Evolutionary conservation across 192 early-diverging fungal species (phyloP).

Genomic region (Gryganskiella cystojenkinii): DNA sequence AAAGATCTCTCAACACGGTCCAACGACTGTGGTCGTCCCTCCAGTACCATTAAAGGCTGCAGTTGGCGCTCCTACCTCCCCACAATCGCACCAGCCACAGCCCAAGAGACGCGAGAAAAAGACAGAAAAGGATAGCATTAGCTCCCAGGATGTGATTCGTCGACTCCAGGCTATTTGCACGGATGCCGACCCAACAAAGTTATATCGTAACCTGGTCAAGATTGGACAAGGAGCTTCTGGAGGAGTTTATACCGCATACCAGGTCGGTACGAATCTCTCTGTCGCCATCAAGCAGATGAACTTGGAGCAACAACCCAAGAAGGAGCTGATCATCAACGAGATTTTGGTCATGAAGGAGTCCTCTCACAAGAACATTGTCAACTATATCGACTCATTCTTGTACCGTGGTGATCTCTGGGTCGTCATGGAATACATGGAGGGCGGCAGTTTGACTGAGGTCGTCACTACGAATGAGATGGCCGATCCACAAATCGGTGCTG

Average conservation of each 20-base stretch:
- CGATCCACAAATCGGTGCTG: conserved; percentile 85
- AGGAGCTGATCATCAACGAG: conserved; percentile 96
- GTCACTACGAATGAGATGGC: conserved; percentile 81
- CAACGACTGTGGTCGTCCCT: conserved; percentile 4
- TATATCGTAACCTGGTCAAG: conserved; percentile 88
- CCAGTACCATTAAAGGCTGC: conserved; percentile 45
- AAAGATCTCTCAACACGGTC: conserved; percentile 28
- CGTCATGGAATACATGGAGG: conserved; percentile 95
- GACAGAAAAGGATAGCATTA: conserved; percentile 58
- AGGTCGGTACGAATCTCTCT: conserved; percentile 65
- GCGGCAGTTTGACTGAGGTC: conserved; percentile 86
- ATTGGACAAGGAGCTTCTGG: conserved; percentile 96
- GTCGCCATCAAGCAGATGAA: conserved; percentile 99
- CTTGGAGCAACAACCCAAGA: conserved; percentile 94
- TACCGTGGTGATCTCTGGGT: conserved; percentile 87
- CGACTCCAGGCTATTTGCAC: conserved; percentile 86
- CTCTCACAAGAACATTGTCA: conserved; percentile 86
- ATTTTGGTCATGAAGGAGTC: conserved; percentile 89
- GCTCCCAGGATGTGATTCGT: conserved; percentile 82
- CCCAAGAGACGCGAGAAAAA: conserved; percentile 67
- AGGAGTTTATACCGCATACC: conserved; percentile 90
- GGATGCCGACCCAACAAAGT: conserved; percentile 84
- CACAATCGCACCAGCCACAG: conserved; percentile 31
- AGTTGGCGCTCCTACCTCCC: conserved; percentile 31
- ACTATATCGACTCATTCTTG: conserved; percentile 84